Evolutionary conservation across 352 stramenopile species (phyloP), one percentile per base, ranked within the genome.

Genomic region (Phytophthora pisi): DNA sequence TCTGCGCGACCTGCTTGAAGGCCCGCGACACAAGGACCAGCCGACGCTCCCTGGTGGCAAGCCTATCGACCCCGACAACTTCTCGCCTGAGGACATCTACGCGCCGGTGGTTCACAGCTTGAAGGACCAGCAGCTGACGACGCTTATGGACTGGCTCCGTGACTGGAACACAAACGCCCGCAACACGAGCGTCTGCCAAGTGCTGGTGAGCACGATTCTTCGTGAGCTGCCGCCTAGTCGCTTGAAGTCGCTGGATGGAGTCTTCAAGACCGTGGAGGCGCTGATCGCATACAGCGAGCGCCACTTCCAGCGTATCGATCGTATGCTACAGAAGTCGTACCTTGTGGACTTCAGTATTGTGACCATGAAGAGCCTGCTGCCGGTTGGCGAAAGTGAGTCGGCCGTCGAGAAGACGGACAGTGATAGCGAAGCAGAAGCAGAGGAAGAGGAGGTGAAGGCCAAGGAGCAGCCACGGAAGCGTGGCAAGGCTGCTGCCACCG

Each of bases 91-190:
- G 55, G 60, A 80, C 20, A 92, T 93, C 34, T 92, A 88, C 64
- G 50, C 77, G 11, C 71, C 75, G 68, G 73, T 91, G 24, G 67
- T 97, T 13, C 79, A 75, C 43, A 93, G 78, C 31, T 95, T 98
- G 64, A 66, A 78, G 31, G 79, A 91, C 49, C 90, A 96, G 40
- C 75, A 97, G 46, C 79, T 98, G 28, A 82, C 77, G 55, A 92
- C 95, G 73, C 88, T 99, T 16, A 80, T 99, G 10, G 78, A 90
- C 31, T 99, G 98, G 84, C 84, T 98, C 59, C 84, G 93, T 47
- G 97, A 99, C 60, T 99, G 97, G 97, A 99, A 99, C 77, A 99
- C 97, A 53, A 97, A 98, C 66, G 94, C 95, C 20, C 89, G 92
- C 50, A 97, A 99, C 71, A 96, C 86, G n/a, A 77, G 89, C 47